Base-by-base conservation (phyloP, 2,329 filamentous ascomycete genomes). In the Eurotiales sp. region DNA sequence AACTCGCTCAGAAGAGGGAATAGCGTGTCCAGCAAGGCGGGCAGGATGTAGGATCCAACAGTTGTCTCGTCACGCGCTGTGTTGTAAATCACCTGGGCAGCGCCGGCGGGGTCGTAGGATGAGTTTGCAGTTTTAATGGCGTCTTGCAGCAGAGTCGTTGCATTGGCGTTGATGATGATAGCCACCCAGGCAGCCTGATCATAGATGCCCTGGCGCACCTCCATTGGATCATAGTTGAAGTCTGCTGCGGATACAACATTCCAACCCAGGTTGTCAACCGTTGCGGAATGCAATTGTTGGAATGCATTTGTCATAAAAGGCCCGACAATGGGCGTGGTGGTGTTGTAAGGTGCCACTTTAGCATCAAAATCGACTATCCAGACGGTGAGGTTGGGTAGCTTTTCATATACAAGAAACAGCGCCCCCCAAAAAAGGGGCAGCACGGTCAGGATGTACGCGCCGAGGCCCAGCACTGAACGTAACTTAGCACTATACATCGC, bases 301-400 rank as follows among this genome's bases (percentile, higher is more conserved):
- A 74, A 76, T 0, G 77, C 63, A 25, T 75, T 59, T 1, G 72
- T 73, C 10, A 84, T 72, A 0, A 72, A 65, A 0, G 80, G 80
- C 1, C 83, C 83, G n/a, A 86, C 73, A 2, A 85, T 59, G 0
- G 82, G 75, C 15, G 39, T 30, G n/a, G 25, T 49, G 3, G 69
- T 66, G 30, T 70, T 71, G 56, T 79, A 83, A 1, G 81, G 81
- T 1, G 77, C 69, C 3, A 73, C 61, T 41, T 74, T 72, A 3
- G 77, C 78, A 61, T 87, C 83, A 56, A 86, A 84, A 61, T 85
- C 81, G 23, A 86, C 82, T 2, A 85, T 76, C 54, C 79, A 77
- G 8, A 86, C 72, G 3, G 71, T 72, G 7, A 86, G 64, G 0
- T 68, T 65, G 2, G 66, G 68, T 15, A 78, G 65, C 47, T 79